Conservation (phyloP, 768 basidiomycete species). For the Fibroporia radiculosa region DNA sequence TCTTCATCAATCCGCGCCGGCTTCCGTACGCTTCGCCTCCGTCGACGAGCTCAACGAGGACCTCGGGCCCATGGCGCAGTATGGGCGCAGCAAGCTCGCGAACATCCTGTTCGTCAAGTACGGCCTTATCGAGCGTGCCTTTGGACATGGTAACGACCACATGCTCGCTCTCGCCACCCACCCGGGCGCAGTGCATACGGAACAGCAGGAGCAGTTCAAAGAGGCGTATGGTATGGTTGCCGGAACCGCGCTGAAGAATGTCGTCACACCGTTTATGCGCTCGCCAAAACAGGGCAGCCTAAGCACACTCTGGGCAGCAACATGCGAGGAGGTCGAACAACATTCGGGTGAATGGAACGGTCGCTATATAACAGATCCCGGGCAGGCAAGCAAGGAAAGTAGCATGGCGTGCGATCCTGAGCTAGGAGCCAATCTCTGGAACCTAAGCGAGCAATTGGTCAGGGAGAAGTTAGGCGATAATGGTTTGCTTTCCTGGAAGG, state of each 20-base stretch:
- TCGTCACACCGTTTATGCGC: constrained; percentile 22
- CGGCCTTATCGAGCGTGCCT: constrained; percentile 21
- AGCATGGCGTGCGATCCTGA: constrained; percentile 18
- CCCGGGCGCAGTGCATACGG: constrained; percentile 22
- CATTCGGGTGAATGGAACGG: constrained; percentile 17
- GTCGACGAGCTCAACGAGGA: constrained; percentile 30
- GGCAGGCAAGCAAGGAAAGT: constrained; percentile 15
- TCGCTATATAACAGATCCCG: constrained; percentile 21
- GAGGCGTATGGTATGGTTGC: constrained; percentile 19
- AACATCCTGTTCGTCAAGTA: constrained; percentile 31
- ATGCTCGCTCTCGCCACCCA: constrained; percentile 23
- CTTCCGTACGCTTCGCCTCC: constrained; percentile 25
- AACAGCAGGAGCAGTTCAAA: constrained; percentile 21
- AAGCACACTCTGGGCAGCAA: constrained; percentile 26
- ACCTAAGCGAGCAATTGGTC: constrained; percentile 25
- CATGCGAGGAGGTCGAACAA: constrained; percentile 19
- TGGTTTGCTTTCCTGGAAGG: constrained; percentile 18
- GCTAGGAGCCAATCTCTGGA: constrained; percentile 23
- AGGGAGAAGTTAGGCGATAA: constrained; percentile 17
- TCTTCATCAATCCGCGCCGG: constrained; percentile 31
- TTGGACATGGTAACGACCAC: constrained; percentile 10
- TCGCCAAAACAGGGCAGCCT: constrained; percentile 19
- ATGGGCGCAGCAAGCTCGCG: constrained; percentile 35
- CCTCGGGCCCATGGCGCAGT: constrained; percentile 25
- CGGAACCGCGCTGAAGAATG: constrained; percentile 16